Evolutionary conservation across 768 basidiomycete genomes (phyloP).

Genomic region (Hysterangium stoloniferum): DNA sequence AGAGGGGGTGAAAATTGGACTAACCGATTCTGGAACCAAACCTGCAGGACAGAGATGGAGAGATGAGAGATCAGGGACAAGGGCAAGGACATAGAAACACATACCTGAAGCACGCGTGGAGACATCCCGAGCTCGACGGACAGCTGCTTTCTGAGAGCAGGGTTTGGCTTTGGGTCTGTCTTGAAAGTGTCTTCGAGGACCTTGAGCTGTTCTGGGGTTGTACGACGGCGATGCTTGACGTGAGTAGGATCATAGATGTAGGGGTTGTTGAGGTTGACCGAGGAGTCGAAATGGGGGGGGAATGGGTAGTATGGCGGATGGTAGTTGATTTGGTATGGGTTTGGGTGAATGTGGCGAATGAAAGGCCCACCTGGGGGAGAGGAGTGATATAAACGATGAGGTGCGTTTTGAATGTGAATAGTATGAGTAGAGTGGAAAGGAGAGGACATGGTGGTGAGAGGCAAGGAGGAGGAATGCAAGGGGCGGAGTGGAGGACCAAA

Average conservation of each 20-base stretch:
- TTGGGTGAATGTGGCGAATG: background rate
- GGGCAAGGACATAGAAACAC: slow-evolving; percentile 15
- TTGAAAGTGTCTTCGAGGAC: slow-evolving; percentile 84
- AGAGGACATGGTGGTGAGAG: background rate
- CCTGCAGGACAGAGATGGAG: slow-evolving; percentile 37
- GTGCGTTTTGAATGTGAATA: background rate
- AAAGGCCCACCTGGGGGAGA: background rate
- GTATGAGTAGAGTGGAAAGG: background rate
- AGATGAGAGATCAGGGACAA: background rate
- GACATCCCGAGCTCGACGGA: slow-evolving; percentile 86
- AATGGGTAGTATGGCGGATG: slow-evolving; percentile 38
- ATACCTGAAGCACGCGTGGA: slow-evolving; percentile 89
- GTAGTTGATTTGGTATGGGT: slow-evolving; percentile 22
- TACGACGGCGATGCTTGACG: slow-evolving; percentile 91
- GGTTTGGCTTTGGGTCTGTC: slow-evolving; percentile 88
- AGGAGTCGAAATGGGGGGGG: slow-evolving; percentile 52
- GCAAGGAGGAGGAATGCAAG: background rate
- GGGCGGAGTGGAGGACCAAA: background rate
- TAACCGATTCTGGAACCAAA: slow-evolving; percentile 87
- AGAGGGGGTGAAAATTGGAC: slow-evolving; percentile 8
- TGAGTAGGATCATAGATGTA: slow-evolving; percentile 87
- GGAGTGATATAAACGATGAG: background rate
- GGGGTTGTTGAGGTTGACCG: slow-evolving; percentile 76
- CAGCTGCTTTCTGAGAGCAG: slow-evolving; percentile 66
- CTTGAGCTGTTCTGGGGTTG: slow-evolving; percentile 80